phyloP scores from a whole-genome alignment of 2,329 filamentous ascomycete genomes.

The Knufia fluminis region DNA sequence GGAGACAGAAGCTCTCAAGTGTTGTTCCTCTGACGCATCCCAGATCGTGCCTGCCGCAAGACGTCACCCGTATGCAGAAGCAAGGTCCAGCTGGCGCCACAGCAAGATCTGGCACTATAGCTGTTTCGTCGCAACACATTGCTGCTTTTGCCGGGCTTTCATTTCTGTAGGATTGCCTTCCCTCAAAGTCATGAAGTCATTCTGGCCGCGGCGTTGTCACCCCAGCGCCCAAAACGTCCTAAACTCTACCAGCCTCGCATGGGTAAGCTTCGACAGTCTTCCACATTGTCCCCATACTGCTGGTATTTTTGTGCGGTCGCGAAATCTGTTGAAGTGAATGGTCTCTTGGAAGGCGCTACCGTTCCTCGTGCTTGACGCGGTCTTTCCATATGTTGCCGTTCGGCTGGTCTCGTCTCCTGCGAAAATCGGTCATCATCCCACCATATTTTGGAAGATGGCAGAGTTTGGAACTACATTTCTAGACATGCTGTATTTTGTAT shows the following conservation, averaged over 20 bases:
- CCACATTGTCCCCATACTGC: background rate
- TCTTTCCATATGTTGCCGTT: background rate
- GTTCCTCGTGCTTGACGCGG: background rate
- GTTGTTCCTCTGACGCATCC: no score
- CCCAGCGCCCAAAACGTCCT: background rate
- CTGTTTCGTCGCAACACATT: background rate
- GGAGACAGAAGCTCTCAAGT: no score
- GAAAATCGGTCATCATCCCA: background rate
- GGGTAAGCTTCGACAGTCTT: background rate
- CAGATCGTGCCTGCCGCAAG: background rate
- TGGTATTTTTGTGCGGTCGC: background rate
- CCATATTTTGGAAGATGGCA: background rate
- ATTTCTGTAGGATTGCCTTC: background rate
- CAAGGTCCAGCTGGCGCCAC: background rate
- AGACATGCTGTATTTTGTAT: background rate
- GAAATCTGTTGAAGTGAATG: background rate
- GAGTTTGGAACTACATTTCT: background rate
- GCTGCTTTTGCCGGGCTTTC: background rate
- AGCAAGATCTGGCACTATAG: background rate
- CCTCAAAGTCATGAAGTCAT: background rate
- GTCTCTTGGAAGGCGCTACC: background rate
- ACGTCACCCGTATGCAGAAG: background rate
- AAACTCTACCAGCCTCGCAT: conserved; percentile 3
- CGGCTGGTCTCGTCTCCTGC: background rate
- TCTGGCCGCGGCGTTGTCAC: background rate